phyloP scores from a whole-genome alignment of 495 filamentous ascomycete species.

The Daldinia bambusicola region DNA sequence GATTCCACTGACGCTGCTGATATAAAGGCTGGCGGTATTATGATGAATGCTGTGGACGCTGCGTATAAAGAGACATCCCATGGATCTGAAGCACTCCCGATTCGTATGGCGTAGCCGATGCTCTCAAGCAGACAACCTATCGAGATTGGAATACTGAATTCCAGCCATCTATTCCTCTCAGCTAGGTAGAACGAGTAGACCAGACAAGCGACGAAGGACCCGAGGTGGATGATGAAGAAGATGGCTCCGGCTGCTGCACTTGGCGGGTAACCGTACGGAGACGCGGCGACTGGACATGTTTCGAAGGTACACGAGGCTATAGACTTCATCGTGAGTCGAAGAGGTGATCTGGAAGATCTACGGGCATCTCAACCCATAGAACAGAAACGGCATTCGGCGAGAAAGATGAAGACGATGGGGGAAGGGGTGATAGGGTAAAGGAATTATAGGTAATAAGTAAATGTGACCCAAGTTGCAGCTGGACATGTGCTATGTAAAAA shows the following conservation, averaged over 20 bases:
- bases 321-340: conserved; percentile 27
- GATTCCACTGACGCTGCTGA: conserved; percentile 33
- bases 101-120: conserved; percentile 28
- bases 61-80: conserved; percentile 41
- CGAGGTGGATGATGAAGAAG: conserved; percentile 36
- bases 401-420: not conserved
- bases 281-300: conserved; percentile 33
- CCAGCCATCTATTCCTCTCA: conserved; percentile 33
- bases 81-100: conserved; percentile 34
- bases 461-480: conserved; percentile 1
- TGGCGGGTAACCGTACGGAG: conserved; percentile 40
- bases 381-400: conserved; percentile 15
- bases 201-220: conserved; percentile 29
- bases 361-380: conserved; percentile 10
- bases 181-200: conserved; percentile 35
- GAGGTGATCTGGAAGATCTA: conserved; percentile 2
- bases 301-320: conserved; percentile 38
- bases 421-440: not conserved
- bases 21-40: conserved; percentile 36
- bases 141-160: conserved; percentile 37
- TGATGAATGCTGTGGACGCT: conserved; percentile 35
- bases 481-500: conserved; percentile 1
- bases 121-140: conserved; percentile 33
- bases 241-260: conserved; percentile 32
- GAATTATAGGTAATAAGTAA: conserved; percentile 27